These are phyloP conservation scores for Vanderwaltozyma yarrowii DNA, from an alignment of 805 yeast genomes.

Conservation along the genomic window DNA sequence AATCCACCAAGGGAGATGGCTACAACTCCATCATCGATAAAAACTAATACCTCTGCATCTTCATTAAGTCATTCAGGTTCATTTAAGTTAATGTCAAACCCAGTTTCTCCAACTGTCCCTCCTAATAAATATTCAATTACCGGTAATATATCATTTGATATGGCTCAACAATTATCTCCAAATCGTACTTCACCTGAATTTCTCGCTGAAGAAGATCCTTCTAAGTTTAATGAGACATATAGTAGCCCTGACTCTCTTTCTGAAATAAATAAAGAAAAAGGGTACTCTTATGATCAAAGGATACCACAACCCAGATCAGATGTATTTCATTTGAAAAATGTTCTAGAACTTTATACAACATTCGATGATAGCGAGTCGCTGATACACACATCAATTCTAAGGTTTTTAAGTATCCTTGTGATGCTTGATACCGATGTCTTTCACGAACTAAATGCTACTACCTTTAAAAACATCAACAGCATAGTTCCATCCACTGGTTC, in stretches of 20 bases:
- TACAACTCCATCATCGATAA: neutral
- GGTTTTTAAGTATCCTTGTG: conserved; percentile 17
- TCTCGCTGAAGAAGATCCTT: neutral
- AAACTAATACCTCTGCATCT: neutral
- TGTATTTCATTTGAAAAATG: conserved; percentile 8
- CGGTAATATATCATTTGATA: conserved; percentile 1
- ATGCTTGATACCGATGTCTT: conserved; percentile 21
- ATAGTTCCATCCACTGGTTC: neutral
- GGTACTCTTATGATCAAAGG: neutral
- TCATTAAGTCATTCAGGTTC: neutral
- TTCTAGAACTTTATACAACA: conserved; percentile 17
- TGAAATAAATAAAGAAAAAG: neutral
- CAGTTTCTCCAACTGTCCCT: neutral
- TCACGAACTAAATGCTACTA: conserved; percentile 14
- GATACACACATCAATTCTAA: conserved; percentile 20
- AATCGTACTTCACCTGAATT: neutral
- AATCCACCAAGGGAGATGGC: neutral
- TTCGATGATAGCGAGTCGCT: conserved; percentile 21
- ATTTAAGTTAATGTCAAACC: neutral
- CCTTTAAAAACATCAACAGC: conserved; percentile 9
- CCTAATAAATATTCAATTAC: neutral
- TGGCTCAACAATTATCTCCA: conserved; percentile 1
- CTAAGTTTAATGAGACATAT: neutral
- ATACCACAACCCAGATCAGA: neutral
- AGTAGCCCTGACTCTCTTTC: neutral